These are phyloP conservation scores for Lichtheimia corymbifera DNA, from an alignment of 371 early-diverging fungal genomes.

Conservation along the genomic window DNA sequence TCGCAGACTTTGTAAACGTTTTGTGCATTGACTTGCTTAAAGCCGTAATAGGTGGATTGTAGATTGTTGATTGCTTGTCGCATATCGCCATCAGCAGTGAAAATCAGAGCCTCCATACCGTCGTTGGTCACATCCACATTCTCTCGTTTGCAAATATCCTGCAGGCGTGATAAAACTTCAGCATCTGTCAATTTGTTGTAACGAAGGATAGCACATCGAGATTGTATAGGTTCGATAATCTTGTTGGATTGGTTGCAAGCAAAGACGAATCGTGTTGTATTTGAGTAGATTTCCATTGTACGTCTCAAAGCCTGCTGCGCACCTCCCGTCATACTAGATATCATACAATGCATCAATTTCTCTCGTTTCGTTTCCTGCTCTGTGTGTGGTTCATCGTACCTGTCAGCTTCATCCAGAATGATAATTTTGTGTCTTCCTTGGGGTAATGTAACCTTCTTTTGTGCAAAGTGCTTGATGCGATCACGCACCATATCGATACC, in stretches of 20 bases:
- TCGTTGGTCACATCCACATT: conserved; percentile 81
- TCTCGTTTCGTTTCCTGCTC: background rate
- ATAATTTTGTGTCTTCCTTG: conserved; percentile 93
- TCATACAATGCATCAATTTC: conserved; percentile 2
- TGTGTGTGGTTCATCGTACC: conserved; percentile 18
- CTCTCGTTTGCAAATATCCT: conserved; percentile 85
- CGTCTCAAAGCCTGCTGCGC: conserved; percentile 98
- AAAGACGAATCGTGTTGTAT: conserved; percentile 95
- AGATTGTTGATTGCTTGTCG: conserved; percentile 98
- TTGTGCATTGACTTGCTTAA: conserved; percentile 80
- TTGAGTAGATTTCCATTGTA: conserved; percentile 96
- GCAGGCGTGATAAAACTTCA: conserved; percentile 77
- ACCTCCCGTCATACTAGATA: conserved; percentile 81
- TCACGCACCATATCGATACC: conserved; percentile 98
- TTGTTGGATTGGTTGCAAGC: conserved; percentile 98
- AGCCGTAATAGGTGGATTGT: conserved; percentile 90
- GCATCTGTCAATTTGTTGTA: conserved; percentile 79
- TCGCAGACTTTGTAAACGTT: conserved; percentile 97
- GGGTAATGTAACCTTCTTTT: conserved; percentile 93
- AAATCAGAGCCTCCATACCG: conserved; percentile 92
- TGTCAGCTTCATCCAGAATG: conserved; percentile 98
- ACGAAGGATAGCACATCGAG: conserved; percentile 95
- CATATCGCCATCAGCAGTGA: conserved; percentile 98
- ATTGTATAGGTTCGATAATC: conserved; percentile 99
- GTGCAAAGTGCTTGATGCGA: conserved; percentile 98